Conservation (phyloP, 164 flowering plant genomes). For the Kingdonia uniflora region DNA sequence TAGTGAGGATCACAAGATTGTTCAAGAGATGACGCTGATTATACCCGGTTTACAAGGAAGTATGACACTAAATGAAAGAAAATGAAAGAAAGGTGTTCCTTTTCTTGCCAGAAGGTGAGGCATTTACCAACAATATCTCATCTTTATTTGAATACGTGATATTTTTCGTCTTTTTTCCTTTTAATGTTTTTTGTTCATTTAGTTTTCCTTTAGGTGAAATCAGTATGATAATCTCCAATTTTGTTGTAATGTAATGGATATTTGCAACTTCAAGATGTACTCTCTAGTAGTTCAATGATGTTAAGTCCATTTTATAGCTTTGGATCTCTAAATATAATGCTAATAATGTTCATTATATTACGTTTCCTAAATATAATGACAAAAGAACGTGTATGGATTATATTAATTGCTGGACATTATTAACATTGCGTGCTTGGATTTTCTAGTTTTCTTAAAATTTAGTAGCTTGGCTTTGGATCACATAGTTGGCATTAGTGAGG, state of each 20-base stretch:
- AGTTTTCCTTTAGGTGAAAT: neutral
- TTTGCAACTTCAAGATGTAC: neutral
- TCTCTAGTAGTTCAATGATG: neutral
- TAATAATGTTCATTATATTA: no score
- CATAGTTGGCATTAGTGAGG: neutral
- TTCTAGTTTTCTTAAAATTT: neutral
- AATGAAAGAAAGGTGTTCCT: slow-evolving; percentile 38
- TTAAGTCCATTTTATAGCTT: neutral
- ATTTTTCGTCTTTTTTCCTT: no score
- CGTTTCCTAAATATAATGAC: no score
- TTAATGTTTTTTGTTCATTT: no score
- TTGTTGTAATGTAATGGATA: neutral
- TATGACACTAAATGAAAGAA: slow-evolving; percentile 17
- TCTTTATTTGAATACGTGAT: no score
- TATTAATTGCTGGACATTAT: no score
- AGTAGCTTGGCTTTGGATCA: neutral
- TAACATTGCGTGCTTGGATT: no score
- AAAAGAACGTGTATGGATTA: no score
- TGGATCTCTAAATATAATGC: no score
- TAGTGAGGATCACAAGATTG: no score
- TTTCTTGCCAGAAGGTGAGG: slow-evolving; percentile 42
- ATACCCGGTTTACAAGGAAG: slow-evolving; percentile 51
- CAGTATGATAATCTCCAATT: neutral
- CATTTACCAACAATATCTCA: no score
- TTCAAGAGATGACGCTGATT: slow-evolving; percentile 40